Conservation (phyloP, 768 basidiomycete species). For the Boletus vermiculosoides region DNA sequence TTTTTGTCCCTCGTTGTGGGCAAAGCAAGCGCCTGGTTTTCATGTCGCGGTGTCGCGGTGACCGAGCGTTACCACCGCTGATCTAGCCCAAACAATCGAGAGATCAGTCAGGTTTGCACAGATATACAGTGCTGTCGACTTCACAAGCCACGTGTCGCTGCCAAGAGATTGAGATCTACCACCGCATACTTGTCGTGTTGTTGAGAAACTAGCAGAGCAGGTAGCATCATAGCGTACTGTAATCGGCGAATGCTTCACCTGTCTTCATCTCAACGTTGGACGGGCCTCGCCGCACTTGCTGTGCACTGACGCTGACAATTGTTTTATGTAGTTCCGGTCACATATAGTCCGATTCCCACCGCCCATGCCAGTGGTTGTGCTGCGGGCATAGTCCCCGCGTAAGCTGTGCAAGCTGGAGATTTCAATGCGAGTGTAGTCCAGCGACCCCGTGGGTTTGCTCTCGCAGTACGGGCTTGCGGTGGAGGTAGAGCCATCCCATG, state of each 20-base stretch:
- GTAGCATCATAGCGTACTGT: not conserved
- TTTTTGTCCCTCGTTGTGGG: constrained; percentile 12
- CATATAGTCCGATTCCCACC: constrained; percentile 24
- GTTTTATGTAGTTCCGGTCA: constrained; percentile 16
- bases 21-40: constrained; percentile 9
- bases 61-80: constrained; percentile 18
- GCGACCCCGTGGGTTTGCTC: not conserved
- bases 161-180: constrained; percentile 13
- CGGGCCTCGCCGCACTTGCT: constrained; percentile 14
- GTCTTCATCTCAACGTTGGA: not conserved
- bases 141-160: constrained; percentile 18
- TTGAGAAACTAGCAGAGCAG: constrained; percentile 1
- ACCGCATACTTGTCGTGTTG: constrained; percentile 15
- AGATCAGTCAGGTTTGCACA: constrained; percentile 14
- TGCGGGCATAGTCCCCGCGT: constrained; percentile 23
- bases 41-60: constrained; percentile 2
- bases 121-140: constrained; percentile 7
- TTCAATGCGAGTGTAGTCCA: not conserved
- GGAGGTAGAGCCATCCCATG: not conserved
- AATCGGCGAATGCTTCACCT: not conserved
- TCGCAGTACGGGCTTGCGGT: not conserved
- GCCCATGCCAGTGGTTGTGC: constrained; percentile 17
- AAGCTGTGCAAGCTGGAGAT: constrained; percentile 20
- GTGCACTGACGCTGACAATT: constrained; percentile 18
- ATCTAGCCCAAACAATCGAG: constrained; percentile 20